Conservation (phyloP, 1,284 basidiomycete genomes). For the Wolfiporia cocos region DNA sequence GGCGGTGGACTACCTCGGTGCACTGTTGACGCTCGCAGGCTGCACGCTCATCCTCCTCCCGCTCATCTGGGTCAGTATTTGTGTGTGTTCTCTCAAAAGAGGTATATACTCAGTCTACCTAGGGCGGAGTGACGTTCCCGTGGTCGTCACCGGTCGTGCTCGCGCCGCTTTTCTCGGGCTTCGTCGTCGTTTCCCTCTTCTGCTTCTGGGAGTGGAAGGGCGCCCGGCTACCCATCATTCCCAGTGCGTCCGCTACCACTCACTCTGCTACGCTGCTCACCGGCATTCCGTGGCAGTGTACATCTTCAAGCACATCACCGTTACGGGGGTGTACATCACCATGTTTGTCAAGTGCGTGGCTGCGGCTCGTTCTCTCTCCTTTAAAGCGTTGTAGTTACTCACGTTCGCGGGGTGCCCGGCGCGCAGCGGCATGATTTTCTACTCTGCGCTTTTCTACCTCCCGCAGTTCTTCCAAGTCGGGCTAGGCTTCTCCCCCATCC, state of each 20-base stretch:
- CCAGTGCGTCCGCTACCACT: slow-evolving; percentile 37
- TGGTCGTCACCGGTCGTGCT: slow-evolving; percentile 63
- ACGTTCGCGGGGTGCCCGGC: neutral
- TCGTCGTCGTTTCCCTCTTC: slow-evolving; percentile 51
- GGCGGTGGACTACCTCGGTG: slow-evolving; percentile 64
- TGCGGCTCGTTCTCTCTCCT: neutral
- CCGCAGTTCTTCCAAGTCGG: slow-evolving; percentile 76
- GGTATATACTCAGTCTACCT: neutral
- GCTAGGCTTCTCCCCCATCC: slow-evolving; percentile 55
- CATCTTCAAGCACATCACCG: slow-evolving; percentile 69
- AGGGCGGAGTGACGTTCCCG: slow-evolving; percentile 67
- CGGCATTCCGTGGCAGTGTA: slow-evolving; percentile 39
- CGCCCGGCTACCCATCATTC: slow-evolving; percentile 62
- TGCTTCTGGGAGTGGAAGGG: slow-evolving; percentile 71
- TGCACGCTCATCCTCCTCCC: slow-evolving; percentile 62
- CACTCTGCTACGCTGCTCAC: neutral
- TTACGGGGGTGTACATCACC: slow-evolving; percentile 59
- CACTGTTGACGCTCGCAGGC: slow-evolving; percentile 51
- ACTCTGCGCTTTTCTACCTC: slow-evolving; percentile 56
- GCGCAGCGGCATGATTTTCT: slow-evolving; percentile 50
- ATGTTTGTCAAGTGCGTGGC: slow-evolving; percentile 57
- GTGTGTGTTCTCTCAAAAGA: neutral
- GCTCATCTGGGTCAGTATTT: slow-evolving; percentile 58
- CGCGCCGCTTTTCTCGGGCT: slow-evolving; percentile 53
- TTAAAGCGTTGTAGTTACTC: neutral